Base-by-base conservation (phyloP, 2,329 filamentous ascomycete species). In the Arthroderma sp. region DNA sequence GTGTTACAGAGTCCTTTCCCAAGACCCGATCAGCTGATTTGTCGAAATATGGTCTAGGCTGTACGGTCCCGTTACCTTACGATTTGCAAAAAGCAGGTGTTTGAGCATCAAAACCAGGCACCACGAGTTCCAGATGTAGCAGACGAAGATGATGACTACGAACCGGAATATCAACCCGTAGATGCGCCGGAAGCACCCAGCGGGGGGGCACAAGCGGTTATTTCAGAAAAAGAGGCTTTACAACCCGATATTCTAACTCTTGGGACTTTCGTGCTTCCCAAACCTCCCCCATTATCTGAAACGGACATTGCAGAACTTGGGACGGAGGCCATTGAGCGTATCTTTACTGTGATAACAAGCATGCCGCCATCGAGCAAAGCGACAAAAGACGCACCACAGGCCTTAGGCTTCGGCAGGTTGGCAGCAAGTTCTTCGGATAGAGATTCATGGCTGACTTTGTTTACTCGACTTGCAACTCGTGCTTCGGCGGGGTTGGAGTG, bases 111-210 rank as follows among this genome's bases (percentile, higher is more conserved):
- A 47, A 47, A 47, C 36, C 36, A 54, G 50, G 37, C 54, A 53
- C 52, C 62, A 49, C 45, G 54, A 51, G 52, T 61, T 52, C 54
- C 42, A 37, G 45, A 51, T 31, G 56, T 54, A 3, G 63, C 61
- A 39, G 80, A 82, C 6, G 87, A 94, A 36, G 88, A 94, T 15
- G 86, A 94, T 52, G 86, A 94, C 54, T 95, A 95, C 57, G 89
- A 95, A 56, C 88, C 89, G 0, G 84, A 93, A 57, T 87, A 86
- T 53, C 78, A 82, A 48, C 75, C 82, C 6, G 77, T 79, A 32
- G 86, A 93, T 60, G 46, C 59, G 29, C 38, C 57, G 22, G 55
- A 56, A 2, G 49, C 55, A 34, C 51, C 50, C 15, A 40, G 50
- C 1, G 54, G 53, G 27, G 54, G 57, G 42, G 80, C 77, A 1